Percentiles rank a stretch among this genome's conserved stretches.
phyloP scores from a whole-genome alignment of 768 basidiomycete genomes.

The Tulasnella sp. region DNA sequence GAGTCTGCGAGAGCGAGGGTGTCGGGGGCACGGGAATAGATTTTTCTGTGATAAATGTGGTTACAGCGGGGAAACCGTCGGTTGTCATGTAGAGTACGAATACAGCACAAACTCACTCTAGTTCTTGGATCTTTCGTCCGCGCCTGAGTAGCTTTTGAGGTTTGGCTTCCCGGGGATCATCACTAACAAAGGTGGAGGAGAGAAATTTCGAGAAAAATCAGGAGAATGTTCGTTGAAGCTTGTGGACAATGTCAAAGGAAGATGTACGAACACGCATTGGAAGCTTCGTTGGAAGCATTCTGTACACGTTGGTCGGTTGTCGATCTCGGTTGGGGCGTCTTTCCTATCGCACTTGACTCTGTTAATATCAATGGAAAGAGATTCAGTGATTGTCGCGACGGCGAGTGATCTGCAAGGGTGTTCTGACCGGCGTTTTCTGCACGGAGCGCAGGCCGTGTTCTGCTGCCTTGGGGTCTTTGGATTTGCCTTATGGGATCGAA shows the following conservation, averaged over 20 bases:
- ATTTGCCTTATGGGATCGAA: constrained; percentile 23
- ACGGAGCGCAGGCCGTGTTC: constrained; percentile 89
- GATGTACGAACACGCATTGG: constrained; percentile 73
- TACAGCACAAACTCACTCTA: constrained; percentile 43
- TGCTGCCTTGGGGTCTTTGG: constrained; percentile 71
- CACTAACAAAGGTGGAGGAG: constrained; percentile 39
- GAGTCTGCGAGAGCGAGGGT: constrained; percentile 1
- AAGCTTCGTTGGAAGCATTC: constrained; percentile 82
- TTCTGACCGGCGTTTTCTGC: constrained; percentile 68
- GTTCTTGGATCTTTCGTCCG: constrained; percentile 69
- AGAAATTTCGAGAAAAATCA: constrained; percentile 12
- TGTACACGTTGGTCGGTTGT: constrained; percentile 49
- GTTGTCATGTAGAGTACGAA: not conserved
- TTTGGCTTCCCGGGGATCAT: constrained; percentile 85
- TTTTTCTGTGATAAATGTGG: constrained; percentile 1
- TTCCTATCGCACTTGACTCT: constrained; percentile 93
- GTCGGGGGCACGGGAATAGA: not conserved
- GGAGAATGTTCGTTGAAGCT: not conserved
- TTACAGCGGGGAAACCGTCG: not conserved
- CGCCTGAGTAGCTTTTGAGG: constrained; percentile 74
- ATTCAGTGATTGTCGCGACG: not conserved
- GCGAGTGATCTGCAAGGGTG: not conserved
- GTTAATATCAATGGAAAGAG: constrained; percentile 1
- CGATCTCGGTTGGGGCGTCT: constrained; percentile 48
- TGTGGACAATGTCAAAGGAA: constrained; percentile 6